These are phyloP conservation scores for Carex kokanica DNA, from an alignment of 176 grass and related monocot species.

Conservation along the genomic window DNA sequence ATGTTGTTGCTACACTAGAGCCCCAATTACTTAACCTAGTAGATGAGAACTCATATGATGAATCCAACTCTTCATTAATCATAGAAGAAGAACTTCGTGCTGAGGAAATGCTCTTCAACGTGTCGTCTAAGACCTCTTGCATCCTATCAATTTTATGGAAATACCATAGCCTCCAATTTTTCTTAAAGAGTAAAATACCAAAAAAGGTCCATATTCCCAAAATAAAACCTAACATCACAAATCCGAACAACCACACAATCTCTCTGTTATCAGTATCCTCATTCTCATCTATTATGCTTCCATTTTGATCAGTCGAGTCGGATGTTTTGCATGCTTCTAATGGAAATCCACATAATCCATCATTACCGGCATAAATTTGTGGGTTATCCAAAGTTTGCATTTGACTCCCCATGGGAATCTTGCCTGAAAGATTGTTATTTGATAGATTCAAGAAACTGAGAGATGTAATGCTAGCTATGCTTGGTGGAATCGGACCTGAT, in stretches of 20 bases:
- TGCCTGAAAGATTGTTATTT: conserved; percentile 42
- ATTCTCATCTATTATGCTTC: neutral
- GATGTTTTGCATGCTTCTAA: conserved; percentile 31
- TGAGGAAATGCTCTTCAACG: neutral
- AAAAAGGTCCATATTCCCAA: conserved; percentile 58
- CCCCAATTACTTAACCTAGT: neutral
- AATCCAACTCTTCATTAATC: neutral
- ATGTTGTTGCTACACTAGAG: neutral
- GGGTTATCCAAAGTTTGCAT: conserved; percentile 51
- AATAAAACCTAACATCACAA: conserved; percentile 37
- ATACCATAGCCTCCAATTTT: conserved; percentile 28
- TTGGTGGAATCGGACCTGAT: conserved; percentile 38
- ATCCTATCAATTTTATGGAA: conserved; percentile 39
- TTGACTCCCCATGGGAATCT: conserved; percentile 49
- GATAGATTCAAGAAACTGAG: conserved; percentile 46
- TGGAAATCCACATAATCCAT: conserved; percentile 50
- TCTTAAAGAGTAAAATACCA: conserved; percentile 37
- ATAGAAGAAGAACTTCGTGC: neutral
- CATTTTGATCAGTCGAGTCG: neutral
- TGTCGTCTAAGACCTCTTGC: conserved; percentile 32
- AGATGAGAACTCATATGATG: neutral
- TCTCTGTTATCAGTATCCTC: conserved; percentile 13
- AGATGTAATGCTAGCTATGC: conserved; percentile 13
- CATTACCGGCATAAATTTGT: conserved; percentile 45
- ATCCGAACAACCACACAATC: conserved; percentile 35